Evolutionary conservation across 164 flowering plant species (phyloP).

Genomic region (Stephania yunnanensis): DNA sequence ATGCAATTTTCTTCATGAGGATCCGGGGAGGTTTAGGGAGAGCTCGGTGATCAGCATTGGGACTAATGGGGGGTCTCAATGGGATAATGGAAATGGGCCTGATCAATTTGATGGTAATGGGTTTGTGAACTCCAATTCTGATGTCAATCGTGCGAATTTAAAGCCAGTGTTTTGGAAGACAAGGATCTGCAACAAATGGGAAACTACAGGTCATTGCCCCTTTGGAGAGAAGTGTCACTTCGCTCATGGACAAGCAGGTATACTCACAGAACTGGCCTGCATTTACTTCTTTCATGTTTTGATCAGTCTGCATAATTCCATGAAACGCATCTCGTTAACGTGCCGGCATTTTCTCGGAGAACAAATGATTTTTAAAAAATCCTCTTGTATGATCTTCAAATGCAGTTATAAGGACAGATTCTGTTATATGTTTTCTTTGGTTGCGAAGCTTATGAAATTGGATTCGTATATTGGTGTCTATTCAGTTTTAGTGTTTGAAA

Average conservation of each 20-base stretch:
- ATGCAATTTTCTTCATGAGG: conserved; percentile 80
- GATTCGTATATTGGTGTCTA: background rate
- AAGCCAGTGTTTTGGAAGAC: conserved; percentile 72
- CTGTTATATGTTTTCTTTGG: background rate
- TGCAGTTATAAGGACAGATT: background rate
- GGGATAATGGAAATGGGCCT: conserved; percentile 21
- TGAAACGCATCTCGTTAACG: background rate
- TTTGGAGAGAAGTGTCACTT: conserved; percentile 80
- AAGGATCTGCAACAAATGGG: conserved; percentile 66
- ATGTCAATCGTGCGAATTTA: conserved; percentile 11
- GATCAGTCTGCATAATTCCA: background rate
- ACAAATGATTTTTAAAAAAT: no score
- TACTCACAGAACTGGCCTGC: background rate
- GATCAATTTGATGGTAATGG: conserved; percentile 29
- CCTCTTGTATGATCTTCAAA: background rate
- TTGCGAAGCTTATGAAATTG: no score
- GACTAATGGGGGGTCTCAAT: conserved; percentile 26
- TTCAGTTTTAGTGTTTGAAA: background rate
- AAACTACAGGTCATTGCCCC: conserved; percentile 58
- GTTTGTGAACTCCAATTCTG: conserved; percentile 14
- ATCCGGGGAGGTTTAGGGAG: conserved; percentile 54
- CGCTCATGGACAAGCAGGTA: conserved; percentile 90
- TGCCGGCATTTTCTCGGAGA: background rate
- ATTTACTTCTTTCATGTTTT: background rate
- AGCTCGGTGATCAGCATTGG: conserved; percentile 59